Evolutionary conservation across 2,329 filamentous ascomycete genomes (phyloP), one percentile per base, ranked within the genome.

Genomic region (Calycina herbarum): DNA sequence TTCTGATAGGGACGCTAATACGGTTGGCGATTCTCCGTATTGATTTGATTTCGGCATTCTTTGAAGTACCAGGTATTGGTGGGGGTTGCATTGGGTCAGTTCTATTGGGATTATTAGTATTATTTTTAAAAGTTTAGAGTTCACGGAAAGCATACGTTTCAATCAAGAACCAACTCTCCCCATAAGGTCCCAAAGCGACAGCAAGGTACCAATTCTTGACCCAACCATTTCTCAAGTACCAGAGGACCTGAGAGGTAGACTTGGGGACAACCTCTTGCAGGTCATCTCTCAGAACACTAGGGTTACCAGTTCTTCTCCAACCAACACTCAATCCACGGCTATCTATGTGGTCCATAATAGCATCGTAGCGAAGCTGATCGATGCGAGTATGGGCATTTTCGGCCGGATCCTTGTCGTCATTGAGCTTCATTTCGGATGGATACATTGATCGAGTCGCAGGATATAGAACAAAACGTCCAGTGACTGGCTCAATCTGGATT

Each of bases 131-230:
- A 20, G 3, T 17, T n/a, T 54, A 45, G 31, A 33, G 6, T 20
- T 51, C 29, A 27, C 40, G 10, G 38, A 29, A 62, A 61, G 68
- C 71, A 65, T 69, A 88, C 83, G 86, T 77, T 76, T 89, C 84
- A 63, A 92, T 81, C 66, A 94, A 80, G 87, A 89, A 94, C 91
- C 92, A 96, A 67, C 84, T 84, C 74, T 95, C 91, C 62, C 92
- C 91, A 73, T 84, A 83, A 73, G 91, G 82, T 74, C 89, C 88
- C 75, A 93, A 83, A 62, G 87, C 87, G 57, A 90, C 83, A 69
- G 89, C 88, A 48, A 96, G 79, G 68, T 89, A 86, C 91, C 92
- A 97, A 62, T 85, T 81, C 15, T 84, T 75, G 10, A 82, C 83
- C 92, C 94, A 96, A n/a, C 86, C 87, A 65, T 81, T 81, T 72